phyloP scores from a whole-genome alignment of 108 stramenopile genomes.

The Bacterosira constricta region DNA sequence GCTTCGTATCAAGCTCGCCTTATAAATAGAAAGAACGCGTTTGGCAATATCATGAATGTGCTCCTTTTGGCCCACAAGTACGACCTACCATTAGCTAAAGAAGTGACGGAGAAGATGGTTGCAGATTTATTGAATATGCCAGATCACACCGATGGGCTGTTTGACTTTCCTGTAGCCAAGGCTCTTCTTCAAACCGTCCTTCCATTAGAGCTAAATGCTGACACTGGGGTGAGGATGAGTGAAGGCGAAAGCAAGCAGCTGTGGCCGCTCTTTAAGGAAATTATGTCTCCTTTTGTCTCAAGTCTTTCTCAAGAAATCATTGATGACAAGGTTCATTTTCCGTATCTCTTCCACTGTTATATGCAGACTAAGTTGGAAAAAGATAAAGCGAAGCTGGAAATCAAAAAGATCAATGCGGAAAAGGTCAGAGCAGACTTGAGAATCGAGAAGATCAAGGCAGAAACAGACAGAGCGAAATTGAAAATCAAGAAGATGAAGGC shows the following conservation, averaged over 20 bases:
- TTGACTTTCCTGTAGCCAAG: background rate
- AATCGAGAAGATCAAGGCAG: no score
- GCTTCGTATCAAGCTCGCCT: no score
- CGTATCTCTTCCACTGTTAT: constrained; percentile 8
- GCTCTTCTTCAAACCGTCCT: constrained; percentile 1
- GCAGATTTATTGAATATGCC: background rate
- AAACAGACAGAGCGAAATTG: no score
- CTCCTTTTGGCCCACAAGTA: no score
- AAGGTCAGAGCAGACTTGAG: no score
- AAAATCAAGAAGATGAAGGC: no score
- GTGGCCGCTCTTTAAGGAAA: background rate
- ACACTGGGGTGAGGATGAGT: background rate
- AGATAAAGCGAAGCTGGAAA: no score
- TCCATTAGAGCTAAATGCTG: background rate
- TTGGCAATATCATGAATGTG: no score
- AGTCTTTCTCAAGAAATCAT: constrained; percentile 1
- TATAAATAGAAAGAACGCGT: no score
- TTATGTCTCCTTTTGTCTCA: background rate
- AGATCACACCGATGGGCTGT: background rate
- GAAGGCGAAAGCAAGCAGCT: background rate
- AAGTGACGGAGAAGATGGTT: background rate
- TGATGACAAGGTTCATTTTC: constrained; percentile 1
- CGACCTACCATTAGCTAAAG: background rate
- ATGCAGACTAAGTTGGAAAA: no score
- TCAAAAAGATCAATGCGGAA: no score